Evolutionary conservation across 805 yeast species (phyloP).

Genomic region (Hanseniaspora meyeri): DNA sequence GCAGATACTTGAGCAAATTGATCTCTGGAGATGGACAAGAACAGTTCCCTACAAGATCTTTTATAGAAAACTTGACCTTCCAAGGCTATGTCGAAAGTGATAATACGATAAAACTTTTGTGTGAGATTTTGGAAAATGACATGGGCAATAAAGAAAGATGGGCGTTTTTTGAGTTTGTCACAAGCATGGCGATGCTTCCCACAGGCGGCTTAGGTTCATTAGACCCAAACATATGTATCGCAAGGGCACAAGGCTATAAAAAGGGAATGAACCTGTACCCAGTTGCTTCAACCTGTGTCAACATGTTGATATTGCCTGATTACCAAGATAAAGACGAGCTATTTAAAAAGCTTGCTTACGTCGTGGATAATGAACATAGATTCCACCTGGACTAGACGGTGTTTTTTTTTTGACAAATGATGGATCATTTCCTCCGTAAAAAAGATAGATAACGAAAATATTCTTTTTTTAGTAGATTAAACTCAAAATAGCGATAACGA

Average conservation of each 20-base stretch:
- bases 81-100: slow-evolving; percentile 51
- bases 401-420: not conserved
- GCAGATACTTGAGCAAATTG: slow-evolving; percentile 70
- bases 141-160: slow-evolving; percentile 50
- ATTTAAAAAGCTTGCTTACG: slow-evolving; percentile 53
- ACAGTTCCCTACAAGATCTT: slow-evolving; percentile 59
- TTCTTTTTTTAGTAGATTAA: too few relatives aligned
- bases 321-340: slow-evolving; percentile 50
- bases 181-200: slow-evolving; percentile 87
- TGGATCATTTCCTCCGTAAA: too few relatives aligned
- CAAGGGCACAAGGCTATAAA: slow-evolving; percentile 19
- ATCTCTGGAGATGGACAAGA: slow-evolving; percentile 62
- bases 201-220: slow-evolving; percentile 68
- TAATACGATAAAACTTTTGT: slow-evolving; percentile 50
- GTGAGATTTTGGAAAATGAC: slow-evolving; percentile 59
- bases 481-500: too few relatives aligned
- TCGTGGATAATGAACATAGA: slow-evolving; percentile 39
- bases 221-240: slow-evolving; percentile 67
- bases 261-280: slow-evolving; percentile 57
- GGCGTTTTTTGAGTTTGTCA: slow-evolving; percentile 70
- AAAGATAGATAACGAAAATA: too few relatives aligned
- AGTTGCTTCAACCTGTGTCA: slow-evolving; percentile 88
- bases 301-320: slow-evolving; percentile 73
- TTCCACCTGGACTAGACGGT: slow-evolving; percentile 1
- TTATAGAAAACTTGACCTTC: slow-evolving; percentile 47